phyloP scores from a whole-genome alignment of 1,284 basidiomycete genomes.

The Inonotus obliquus region DNA sequence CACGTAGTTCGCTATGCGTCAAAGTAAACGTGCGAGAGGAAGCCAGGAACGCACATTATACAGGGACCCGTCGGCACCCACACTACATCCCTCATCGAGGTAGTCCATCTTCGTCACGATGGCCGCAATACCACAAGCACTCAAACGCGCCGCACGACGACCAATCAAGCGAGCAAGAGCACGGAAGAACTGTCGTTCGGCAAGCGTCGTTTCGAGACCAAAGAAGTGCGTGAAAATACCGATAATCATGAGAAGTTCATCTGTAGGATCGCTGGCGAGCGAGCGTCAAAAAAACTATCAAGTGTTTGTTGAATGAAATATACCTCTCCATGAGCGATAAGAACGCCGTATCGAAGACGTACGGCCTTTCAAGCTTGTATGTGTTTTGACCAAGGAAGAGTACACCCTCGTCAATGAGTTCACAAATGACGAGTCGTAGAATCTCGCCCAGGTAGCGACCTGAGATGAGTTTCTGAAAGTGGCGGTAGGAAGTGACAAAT shows the following conservation, averaged over 20 bases:
- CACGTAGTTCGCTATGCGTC: too few species aligned
- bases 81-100: constrained; percentile 82
- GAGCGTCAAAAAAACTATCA: not conserved
- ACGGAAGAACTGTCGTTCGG: constrained; percentile 94
- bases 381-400: constrained; percentile 98
- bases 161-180: constrained; percentile 87
- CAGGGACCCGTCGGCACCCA: constrained; percentile 89
- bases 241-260: constrained; percentile 93
- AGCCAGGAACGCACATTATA: constrained; percentile 67
- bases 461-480: constrained; percentile 90
- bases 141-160: constrained; percentile 83
- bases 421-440: constrained; percentile 88
- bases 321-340: constrained; percentile 93
- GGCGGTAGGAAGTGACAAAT: not conserved
- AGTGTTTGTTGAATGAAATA: constrained; percentile 18
- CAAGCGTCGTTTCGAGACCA: constrained; percentile 87
- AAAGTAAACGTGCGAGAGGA: constrained; percentile 3
- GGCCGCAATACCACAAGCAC: constrained; percentile 91
- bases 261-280: constrained; percentile 82
- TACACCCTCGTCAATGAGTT: constrained; percentile 94
- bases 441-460: constrained; percentile 98
- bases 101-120: constrained; percentile 92
- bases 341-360: constrained; percentile 95
- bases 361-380: constrained; percentile 93
- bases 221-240: constrained; percentile 97